phyloP scores from a whole-genome alignment of 768 basidiomycete genomes.

The Mycena albidolilacea region DNA sequence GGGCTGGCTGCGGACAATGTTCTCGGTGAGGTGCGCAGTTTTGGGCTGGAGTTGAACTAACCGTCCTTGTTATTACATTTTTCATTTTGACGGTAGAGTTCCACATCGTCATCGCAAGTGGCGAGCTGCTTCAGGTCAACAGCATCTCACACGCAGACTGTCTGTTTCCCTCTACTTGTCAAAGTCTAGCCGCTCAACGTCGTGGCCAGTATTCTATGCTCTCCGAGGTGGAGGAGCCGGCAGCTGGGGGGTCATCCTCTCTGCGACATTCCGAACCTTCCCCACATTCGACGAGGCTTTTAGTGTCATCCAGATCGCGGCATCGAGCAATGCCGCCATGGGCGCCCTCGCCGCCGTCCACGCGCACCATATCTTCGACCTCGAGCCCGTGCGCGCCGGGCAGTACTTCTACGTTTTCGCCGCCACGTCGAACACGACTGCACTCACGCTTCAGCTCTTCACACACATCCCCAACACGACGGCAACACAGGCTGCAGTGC shows the following conservation, averaged over 20 bases:
- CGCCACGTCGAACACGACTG: constrained; percentile 21
- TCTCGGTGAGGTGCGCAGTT: constrained; percentile 32
- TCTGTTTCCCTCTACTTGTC: constrained; percentile 3
- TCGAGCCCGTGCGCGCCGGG: constrained; percentile 47
- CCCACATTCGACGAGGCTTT: constrained; percentile 49
- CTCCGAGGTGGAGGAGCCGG: too few species aligned
- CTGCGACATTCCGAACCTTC: not conserved
- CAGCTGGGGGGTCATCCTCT: not conserved
- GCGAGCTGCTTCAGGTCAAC: constrained; percentile 19
- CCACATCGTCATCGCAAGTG: constrained; percentile 18
- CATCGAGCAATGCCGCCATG: constrained; percentile 40
- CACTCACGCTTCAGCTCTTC: constrained; percentile 23
- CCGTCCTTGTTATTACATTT: not conserved
- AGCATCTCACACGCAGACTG: constrained; percentile 12
- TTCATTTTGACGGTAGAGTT: constrained; percentile 18
- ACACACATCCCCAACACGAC: constrained; percentile 44
- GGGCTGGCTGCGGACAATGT: constrained; percentile 31
- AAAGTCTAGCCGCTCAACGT: not conserved
- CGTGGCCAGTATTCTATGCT: constrained; percentile 42
- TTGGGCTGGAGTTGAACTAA: not conserved
- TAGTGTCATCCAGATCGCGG: constrained; percentile 40
- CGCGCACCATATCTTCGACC: constrained; percentile 53
- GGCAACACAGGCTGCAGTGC: constrained; percentile 5
- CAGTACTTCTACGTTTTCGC: constrained; percentile 48
- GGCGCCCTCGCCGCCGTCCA: constrained; percentile 41